Base-by-base conservation (phyloP, 2,329 filamentous ascomycete species). In the Didymella glomerata region DNA sequence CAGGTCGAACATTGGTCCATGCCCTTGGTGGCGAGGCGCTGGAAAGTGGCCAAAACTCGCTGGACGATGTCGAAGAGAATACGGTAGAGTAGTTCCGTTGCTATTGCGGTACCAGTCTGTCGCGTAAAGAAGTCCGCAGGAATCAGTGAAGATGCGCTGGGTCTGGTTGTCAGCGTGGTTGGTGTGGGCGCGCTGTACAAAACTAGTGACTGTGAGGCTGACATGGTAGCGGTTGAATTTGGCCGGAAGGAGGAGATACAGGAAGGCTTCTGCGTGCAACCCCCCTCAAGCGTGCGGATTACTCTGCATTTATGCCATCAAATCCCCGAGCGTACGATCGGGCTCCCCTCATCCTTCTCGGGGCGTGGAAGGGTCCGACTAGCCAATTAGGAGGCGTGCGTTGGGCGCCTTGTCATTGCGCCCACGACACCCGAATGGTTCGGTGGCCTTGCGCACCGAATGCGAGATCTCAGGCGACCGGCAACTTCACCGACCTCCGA, bases 51-150 rank as follows among this genome's bases (percentile, higher is more conserved):
- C 7, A 73, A 42, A n/a, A 73, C 30, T 24, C 70, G 68, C 54
- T 73, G 69, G 30, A 74, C 38, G 28, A 75, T 63, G 45, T 73
- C 70, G 49, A 68, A 50, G 40, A 75, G 68, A 30, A 75, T 42
- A 47, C 72, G 71, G 40, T 73, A 75, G 50, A 73, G 65, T 3
- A 74, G 62, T 48, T 74, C 70, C 2, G 72, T 72, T 16, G 65
- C 68, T 28, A 74, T 68, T 20, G 68, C 68, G 9, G 68, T 70
- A 24, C 68, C 68, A 34, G 69, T 70, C 48, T 64, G 63, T 22
- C 60, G 63, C 4, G 51, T 59, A 49, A 67, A 67, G 36, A 64
- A 55, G 36, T 42, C 53, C 10, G 60, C 62, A 5, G 63, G 49
- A 28, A 68, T 60, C 14, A 67, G 48, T 1, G 65, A 63, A 22